Conservation (phyloP, 495 filamentous ascomycete species). For the Tricharina praecox region DNA sequence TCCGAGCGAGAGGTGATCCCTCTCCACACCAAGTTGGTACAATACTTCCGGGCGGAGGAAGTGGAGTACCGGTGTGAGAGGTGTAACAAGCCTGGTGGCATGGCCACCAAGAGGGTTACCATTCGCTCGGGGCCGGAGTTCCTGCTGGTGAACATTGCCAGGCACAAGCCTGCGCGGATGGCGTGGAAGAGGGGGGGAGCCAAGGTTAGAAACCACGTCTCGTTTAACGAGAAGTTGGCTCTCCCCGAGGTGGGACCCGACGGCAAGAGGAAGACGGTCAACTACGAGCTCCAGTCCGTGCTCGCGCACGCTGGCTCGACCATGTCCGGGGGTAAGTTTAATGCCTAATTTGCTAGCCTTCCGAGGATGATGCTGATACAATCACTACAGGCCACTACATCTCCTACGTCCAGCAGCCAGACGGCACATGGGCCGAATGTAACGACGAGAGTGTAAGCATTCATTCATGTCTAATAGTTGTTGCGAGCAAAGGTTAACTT, state of each 20-base stretch:
- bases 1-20: neutral
- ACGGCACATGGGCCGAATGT: constrained; percentile 18
- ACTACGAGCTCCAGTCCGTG: constrained; percentile 15
- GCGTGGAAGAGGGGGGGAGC: neutral
- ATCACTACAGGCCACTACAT: constrained; percentile 19
- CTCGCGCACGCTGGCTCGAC: constrained; percentile 15
- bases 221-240: constrained; percentile 12
- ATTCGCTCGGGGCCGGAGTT: constrained; percentile 8
- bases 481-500: neutral
- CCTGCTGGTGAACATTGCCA: constrained; percentile 14
- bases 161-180: constrained; percentile 9
- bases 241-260: constrained; percentile 8
- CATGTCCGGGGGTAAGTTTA: constrained; percentile 10
- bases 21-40: neutral
- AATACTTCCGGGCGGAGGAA: constrained; percentile 13
- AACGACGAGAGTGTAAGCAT: constrained; percentile 15
- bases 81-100: constrained; percentile 8
- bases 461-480: neutral
- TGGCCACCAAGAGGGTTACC: neutral
- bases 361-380: neutral
- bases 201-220: neutral
- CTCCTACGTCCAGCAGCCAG: constrained; percentile 18
- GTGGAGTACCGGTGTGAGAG: constrained; percentile 23
- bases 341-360: neutral
- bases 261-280: constrained; percentile 8